A percentile compares a stretch with the other conserved stretches of the same genome.
phyloP scores from a whole-genome alignment of 306 rosid genomes.

The Vachellia collinsii region DNA sequence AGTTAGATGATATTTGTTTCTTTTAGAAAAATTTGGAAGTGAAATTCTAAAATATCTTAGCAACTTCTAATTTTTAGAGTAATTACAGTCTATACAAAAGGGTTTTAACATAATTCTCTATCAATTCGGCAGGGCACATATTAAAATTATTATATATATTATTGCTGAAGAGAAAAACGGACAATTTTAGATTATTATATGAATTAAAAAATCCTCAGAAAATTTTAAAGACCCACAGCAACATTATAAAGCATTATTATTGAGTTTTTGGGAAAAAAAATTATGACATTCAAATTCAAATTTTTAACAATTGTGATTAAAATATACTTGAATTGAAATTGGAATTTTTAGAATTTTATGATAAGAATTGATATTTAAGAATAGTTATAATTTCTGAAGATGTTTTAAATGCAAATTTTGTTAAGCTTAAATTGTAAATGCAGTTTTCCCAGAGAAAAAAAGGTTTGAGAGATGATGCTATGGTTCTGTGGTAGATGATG shows the following conservation, averaged over 20 bases:
- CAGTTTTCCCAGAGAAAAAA: not conserved
- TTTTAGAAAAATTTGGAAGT: too few species aligned
- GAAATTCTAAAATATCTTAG: too few species aligned
- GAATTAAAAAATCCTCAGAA: not conserved
- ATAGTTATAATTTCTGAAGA: not conserved
- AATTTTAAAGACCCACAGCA: not conserved
- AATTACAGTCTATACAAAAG: too few species aligned
- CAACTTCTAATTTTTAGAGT: too few species aligned
- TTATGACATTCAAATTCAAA: not conserved
- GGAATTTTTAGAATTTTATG: not conserved
- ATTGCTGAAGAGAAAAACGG: not conserved
- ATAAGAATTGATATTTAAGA: not conserved
- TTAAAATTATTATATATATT: too few species aligned
- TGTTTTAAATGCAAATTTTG: not conserved
- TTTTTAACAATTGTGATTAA: not conserved
- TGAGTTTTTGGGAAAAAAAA: not conserved
- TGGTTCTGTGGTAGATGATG: not conserved
- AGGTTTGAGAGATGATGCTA: not conserved
- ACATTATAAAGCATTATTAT: not conserved
- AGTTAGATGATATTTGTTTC: too few species aligned
- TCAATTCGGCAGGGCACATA: too few species aligned
- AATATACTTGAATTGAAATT: not conserved
- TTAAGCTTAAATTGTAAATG: not conserved
- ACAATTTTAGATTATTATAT: not conserved
- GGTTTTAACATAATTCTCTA: too few species aligned